These are phyloP conservation scores for Fusarium avenaceum DNA, from an alignment of 2,329 filamentous ascomycete species.

Conservation along the genomic window DNA sequence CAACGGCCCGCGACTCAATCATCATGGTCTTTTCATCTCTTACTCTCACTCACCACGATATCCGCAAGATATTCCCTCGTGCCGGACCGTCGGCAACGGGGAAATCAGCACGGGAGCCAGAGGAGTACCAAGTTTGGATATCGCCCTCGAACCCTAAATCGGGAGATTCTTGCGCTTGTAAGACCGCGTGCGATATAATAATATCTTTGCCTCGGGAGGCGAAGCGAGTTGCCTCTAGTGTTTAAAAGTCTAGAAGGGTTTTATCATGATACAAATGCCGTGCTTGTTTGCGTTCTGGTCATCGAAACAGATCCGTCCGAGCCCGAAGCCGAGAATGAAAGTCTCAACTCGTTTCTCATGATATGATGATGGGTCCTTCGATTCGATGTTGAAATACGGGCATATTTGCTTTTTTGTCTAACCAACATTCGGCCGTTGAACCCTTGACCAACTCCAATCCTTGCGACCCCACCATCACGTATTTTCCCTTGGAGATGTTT, in stretches of 20 bases:
- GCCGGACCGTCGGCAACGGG: slow-evolving; percentile 26
- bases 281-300: slow-evolving; percentile 17
- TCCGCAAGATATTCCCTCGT: slow-evolving; percentile 46
- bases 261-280: slow-evolving; percentile 3
- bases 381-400: slow-evolving; percentile 1
- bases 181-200: slow-evolving; percentile 11
- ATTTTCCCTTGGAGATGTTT: not conserved
- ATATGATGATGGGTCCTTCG: not conserved
- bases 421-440: slow-evolving; percentile 15
- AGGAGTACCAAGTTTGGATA: slow-evolving; percentile 11
- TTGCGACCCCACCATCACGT: slow-evolving; percentile 20
- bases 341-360: not conserved
- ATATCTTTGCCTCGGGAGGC: slow-evolving; percentile 5
- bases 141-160: slow-evolving; percentile 41
- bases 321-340: not conserved
- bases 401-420: slow-evolving; percentile 17
- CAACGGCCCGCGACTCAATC: slow-evolving; percentile 23
- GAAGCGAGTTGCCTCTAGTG: not conserved
- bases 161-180: slow-evolving; percentile 47
- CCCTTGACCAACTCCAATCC: slow-evolving; percentile 25
- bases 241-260: not conserved
- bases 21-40: slow-evolving; percentile 20
- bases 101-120: not conserved
- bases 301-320: slow-evolving; percentile 1
- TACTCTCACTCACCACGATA: slow-evolving; percentile 34